Evolutionary conservation across 1,284 basidiomycete genomes (phyloP), one percentile per base, ranked within the genome.

Genomic region (Puccinia polysora): DNA sequence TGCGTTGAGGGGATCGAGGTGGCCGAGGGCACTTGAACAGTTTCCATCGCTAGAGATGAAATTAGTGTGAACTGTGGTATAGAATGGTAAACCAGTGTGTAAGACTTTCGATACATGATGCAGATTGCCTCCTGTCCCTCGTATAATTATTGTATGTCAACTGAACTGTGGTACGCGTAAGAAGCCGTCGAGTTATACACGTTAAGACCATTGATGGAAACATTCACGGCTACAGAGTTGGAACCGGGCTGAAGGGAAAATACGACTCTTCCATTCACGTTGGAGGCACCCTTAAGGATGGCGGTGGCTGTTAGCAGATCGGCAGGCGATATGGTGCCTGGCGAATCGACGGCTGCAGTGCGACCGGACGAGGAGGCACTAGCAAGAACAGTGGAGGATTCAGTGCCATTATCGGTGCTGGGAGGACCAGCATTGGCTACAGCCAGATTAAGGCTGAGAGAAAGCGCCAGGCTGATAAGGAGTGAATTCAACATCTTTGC

Each of bases 11-110:
- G 76, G 75, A 56, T 78, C 77, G 15, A 77, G 74, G 56, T 76
- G 76, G 15, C 69, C 76, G 30, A 77, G 73, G 2, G 77, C 75
- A 69, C 72, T 74, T 18, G 74, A 53, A 62, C 76, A 78, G 36
- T 75, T 68, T 0, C 75, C 74, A 53, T 75, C 74, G 28, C 38
- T 30, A 6, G 74, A 47, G 28, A 77, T 71, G 18, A 74, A 74
- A 64, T 77, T 75, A 55, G 75, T 76, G 68, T 77, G 77, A 32
- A 77, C 69, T 72, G 30, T 25, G 3, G 36, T 30, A 60, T 36
- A 25, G 20, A 64, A 49, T 5, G 38, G 23, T 5, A 43, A 64
- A 60, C 1, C 20, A 64, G 25, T 28, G 30, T 28, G n/a, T n/a
- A n/a, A n/a, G n/a, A n/a, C n/a, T n/a, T n/a, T n/a, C n/a, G n/a